Conservation (phyloP, 805 yeast species). For the Cyberlindnera euphorbiae region DNA sequence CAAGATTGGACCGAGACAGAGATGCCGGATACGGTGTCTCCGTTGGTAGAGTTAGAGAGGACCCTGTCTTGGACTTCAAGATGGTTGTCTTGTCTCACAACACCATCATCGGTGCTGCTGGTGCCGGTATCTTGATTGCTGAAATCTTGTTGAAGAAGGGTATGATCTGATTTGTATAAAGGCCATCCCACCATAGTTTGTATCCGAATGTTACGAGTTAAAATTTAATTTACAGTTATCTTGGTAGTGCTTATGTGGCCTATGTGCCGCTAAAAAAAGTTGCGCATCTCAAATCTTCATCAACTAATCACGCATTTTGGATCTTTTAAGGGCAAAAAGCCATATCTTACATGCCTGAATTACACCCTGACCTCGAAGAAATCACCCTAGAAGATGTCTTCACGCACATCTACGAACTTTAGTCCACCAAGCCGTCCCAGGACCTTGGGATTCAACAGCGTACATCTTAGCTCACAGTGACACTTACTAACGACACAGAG, state of each 20-base stretch:
- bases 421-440: constrained; percentile 6
- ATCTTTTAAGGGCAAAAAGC: neutral
- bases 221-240: too few species aligned
- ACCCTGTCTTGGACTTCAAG: constrained; percentile 88
- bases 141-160: constrained; percentile 79
- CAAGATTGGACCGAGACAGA: constrained; percentile 93
- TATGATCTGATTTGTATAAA: constrained; percentile 46
- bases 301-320: neutral
- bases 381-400: constrained; percentile 13
- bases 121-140: constrained; percentile 94
- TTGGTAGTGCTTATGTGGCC: too few species aligned
- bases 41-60: constrained; percentile 92
- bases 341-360: too few species aligned
- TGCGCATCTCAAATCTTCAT: neutral
- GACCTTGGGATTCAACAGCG: constrained; percentile 25
- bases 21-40: constrained; percentile 92
- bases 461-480: constrained; percentile 24
- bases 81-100: constrained; percentile 98
- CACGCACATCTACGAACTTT: constrained; percentile 20
- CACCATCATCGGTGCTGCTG: constrained; percentile 98
- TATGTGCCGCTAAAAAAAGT: too few species aligned
- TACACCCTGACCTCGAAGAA: constrained; percentile 11
- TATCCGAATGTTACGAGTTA: too few species aligned
- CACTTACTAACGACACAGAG: constrained; percentile 9
- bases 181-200: too few species aligned